Evolutionary conservation across 306 rosid species (phyloP).

Genomic region (Vigna nakashimae): DNA sequence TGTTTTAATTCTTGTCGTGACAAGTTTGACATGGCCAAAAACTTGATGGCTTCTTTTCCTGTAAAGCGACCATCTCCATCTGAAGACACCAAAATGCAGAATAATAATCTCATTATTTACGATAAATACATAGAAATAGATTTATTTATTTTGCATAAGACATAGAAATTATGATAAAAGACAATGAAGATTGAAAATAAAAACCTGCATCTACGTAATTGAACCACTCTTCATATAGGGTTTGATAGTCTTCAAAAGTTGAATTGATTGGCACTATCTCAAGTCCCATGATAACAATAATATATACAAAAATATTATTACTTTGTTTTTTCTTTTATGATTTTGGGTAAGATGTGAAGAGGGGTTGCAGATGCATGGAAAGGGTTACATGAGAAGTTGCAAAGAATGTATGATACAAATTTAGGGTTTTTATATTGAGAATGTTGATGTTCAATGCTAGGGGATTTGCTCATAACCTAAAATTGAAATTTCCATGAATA

Average conservation of each 20-base stretch:
- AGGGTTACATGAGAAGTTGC: not conserved
- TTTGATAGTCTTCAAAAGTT: slow-evolving; percentile 66
- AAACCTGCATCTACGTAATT: slow-evolving; percentile 83
- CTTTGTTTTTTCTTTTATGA: not conserved
- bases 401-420: slow-evolving; percentile 19
- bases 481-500: not conserved
- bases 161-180: not conserved
- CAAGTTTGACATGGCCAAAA: slow-evolving; percentile 77
- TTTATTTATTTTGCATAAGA: not conserved
- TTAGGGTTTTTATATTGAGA: slow-evolving; percentile 1
- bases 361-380: slow-evolving; percentile 22
- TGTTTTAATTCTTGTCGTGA: slow-evolving; percentile 85
- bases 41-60: slow-evolving; percentile 79
- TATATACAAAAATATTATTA: not conserved
- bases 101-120: not conserved
- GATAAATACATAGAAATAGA: not conserved
- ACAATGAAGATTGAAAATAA: not conserved
- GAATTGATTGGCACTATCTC: slow-evolving; percentile 49
- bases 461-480: not conserved
- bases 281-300: slow-evolving; percentile 63
- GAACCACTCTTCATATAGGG: slow-evolving; percentile 82
- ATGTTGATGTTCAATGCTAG: not conserved
- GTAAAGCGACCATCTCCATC: slow-evolving; percentile 93
- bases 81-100: slow-evolving; percentile 41
- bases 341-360: not conserved